Conservation (phyloP, 306 rosid genomes). For the Carpinus fangiana region DNA sequence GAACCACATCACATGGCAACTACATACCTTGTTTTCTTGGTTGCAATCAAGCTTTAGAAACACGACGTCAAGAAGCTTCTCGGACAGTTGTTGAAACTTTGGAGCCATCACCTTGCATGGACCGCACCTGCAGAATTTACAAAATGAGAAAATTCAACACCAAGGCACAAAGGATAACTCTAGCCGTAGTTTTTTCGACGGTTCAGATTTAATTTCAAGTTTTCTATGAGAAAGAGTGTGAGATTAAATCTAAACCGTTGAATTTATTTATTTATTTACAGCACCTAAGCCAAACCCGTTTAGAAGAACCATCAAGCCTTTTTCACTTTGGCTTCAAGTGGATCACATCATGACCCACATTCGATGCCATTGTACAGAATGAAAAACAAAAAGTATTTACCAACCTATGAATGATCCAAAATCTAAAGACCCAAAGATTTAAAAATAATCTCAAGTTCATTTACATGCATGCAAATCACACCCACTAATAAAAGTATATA, state of each 20-base stretch:
- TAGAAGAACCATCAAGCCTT: neutral
- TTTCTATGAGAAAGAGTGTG: too few species aligned
- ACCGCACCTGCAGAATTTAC: conserved; percentile 72
- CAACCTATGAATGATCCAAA: neutral
- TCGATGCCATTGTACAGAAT: neutral
- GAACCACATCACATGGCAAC: neutral
- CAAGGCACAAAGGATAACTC: neutral
- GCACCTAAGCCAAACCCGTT: too few species aligned
- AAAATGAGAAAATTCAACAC: neutral
- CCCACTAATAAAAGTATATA: neutral
- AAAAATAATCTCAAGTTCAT: neutral
- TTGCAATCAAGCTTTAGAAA: conserved; percentile 95
- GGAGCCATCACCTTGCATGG: conserved; percentile 99
- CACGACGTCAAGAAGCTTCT: conserved; percentile 80
- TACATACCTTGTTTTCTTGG: conserved; percentile 80
- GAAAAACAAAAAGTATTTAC: neutral
- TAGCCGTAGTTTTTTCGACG: neutral
- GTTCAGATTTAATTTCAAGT: too few species aligned
- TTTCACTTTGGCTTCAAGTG: neutral
- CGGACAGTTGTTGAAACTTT: conserved; percentile 63
- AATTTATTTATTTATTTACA: too few species aligned
- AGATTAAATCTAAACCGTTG: too few species aligned
- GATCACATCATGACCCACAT: neutral
- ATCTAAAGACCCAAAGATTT: neutral
- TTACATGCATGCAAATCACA: neutral